A percentile compares a stretch with the other conserved stretches of the same genome.
Evolutionary conservation across 768 basidiomycete genomes (phyloP).

Genomic region (Russula ochroleuca): DNA sequence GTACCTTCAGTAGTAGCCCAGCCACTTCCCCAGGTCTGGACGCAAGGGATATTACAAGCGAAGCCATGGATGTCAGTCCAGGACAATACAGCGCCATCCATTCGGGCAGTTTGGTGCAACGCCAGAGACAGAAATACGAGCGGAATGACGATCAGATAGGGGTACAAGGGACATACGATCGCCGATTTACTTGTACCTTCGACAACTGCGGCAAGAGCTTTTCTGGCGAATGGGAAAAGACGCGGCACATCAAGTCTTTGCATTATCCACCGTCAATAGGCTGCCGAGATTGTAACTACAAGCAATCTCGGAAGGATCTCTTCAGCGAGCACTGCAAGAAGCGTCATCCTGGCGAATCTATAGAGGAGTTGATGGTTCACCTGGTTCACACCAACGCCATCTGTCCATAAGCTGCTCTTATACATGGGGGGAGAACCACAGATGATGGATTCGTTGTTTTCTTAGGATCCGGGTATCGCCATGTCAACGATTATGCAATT

Average conservation of each 20-base stretch:
- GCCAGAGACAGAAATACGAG: not conserved
- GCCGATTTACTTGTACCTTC: conserved; percentile 9
- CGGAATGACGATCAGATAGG: not conserved
- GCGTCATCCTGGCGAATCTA: conserved; percentile 7
- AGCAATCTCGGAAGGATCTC: conserved; percentile 22
- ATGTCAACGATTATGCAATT: not conserved
- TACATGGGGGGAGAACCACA: not conserved
- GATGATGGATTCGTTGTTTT: not conserved
- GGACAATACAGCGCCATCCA: not conserved
- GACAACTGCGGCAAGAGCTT: conserved; percentile 13
- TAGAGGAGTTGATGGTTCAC: conserved; percentile 8
- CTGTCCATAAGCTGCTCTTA: not conserved
- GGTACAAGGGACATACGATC: not conserved
- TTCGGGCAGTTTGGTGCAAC: not conserved
- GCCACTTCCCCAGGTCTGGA: not conserved
- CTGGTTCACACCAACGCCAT: not conserved
- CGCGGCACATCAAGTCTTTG: conserved; percentile 18
- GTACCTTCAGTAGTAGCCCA: not conserved
- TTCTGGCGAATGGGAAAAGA: conserved; percentile 23
- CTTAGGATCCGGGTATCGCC: not conserved
- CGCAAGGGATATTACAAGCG: not conserved
- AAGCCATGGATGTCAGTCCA: not conserved
- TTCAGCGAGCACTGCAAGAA: conserved; percentile 24
- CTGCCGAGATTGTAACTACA: conserved; percentile 18
- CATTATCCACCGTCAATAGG: conserved; percentile 20